phyloP scores from a whole-genome alignment of 306 rosid genomes.

The Trichosanthes truncata region DNA sequence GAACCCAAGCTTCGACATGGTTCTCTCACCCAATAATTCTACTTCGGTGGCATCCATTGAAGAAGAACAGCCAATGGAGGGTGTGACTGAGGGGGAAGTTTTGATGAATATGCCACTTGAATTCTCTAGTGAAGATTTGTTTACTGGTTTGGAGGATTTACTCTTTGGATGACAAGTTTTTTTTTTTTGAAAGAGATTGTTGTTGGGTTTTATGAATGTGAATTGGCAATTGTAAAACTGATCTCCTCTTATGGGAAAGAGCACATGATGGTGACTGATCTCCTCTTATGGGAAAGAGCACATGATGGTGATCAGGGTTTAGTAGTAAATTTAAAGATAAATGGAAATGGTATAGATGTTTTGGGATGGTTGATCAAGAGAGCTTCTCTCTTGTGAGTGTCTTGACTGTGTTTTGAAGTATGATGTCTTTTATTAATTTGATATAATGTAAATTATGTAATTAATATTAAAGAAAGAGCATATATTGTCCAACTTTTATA shows the following conservation, averaged over 20 bases:
- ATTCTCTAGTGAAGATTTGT: neutral
- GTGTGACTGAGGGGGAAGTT: neutral
- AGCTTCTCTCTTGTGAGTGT: neutral
- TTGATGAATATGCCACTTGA: neutral
- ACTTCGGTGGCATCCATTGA: neutral
- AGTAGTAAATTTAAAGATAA: neutral
- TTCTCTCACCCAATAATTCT: neutral
- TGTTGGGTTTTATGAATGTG: neutral
- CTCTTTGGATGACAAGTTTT: neutral
- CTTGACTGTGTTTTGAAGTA: neutral
- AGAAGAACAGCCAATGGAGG: neutral
- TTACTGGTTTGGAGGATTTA: constrained; percentile 1
- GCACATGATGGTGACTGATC: neutral
- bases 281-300: neutral
- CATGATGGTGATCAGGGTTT: neutral
- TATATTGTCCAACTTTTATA: too few relatives aligned
- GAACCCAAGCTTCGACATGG: neutral
- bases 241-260: neutral
- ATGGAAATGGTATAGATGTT: neutral
- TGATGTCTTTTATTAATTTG: too few relatives aligned
- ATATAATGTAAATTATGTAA: neutral
- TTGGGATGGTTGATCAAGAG: neutral
- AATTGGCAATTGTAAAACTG: neutral
- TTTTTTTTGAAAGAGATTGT: neutral
- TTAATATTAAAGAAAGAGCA: neutral